Evolutionary conservation across 129 eudicot genomes (phyloP), one percentile per base, ranked within the genome.

Genomic region (Lonicera japonica): DNA sequence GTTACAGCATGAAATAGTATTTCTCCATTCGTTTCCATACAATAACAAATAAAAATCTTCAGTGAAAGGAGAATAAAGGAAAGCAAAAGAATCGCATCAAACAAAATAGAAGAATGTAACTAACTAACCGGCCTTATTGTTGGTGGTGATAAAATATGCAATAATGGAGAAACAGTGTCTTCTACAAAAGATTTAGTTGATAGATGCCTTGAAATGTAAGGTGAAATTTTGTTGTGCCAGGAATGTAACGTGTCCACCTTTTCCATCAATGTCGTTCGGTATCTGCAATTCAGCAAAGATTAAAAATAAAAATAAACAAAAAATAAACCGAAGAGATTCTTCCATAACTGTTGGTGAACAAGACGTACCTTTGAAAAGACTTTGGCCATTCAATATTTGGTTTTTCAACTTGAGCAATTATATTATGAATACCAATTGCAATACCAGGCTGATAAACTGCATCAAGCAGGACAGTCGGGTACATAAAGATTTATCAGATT

Each of bases 321-420:
- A 60, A 21, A 16, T 20, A 18, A 21, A 29, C 43, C 50, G 56
- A 52, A 65, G 38, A 21, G 36, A 5, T 17, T 54, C 13, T 48
- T 47, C 65, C 43, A 18, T 34, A 19, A 57, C 48, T 18, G 39
- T 23, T 71, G 47, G 14, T 21, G 18, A 46, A 63, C 38, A 20
- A 60, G 19, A 58, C 60, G 57, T 68, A 92, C 99, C 96, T 83
- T 41, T 92, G 95, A 63, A 80, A 88, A 60, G 99, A 79, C 72
- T 86, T 92, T 56, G 99, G 99, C 99, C 99, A 92, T 69, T 88
- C 91, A 69, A 92, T 82, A 72, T 76, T 79, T 70, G 87, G 90
- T 73, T 65, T 85, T 72, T 83, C 96, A 60, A 75, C 80, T 79
- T 85, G 96, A 65, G 96, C 82, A 55, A 92, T 70, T 75, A 80